A percentile compares a stretch with the other conserved stretches of the same genome.
Evolutionary conservation across 2,329 filamentous ascomycete genomes (phyloP).

Genomic region (Botryotinia calthae): DNA sequence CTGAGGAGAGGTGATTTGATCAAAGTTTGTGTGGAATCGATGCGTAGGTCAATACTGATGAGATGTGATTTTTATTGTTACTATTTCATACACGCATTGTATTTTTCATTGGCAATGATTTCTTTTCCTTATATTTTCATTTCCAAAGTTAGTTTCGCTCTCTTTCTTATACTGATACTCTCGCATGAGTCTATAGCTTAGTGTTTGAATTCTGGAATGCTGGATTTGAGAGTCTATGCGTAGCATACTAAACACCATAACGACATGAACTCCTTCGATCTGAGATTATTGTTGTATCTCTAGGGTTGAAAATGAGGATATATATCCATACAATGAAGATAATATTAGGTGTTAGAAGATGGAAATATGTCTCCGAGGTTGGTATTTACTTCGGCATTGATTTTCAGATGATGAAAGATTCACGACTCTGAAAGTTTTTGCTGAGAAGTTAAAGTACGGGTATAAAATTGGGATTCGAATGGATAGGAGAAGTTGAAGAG

Average conservation of each 20-base stretch:
- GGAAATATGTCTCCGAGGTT: neutral
- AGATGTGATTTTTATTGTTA: neutral
- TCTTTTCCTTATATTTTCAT: neutral
- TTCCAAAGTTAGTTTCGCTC: neutral
- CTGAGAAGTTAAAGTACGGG: neutral
- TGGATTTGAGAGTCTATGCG: neutral
- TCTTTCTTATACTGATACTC: neutral
- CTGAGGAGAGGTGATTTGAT: neutral
- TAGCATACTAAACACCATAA: neutral
- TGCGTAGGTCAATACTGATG: too few species aligned
- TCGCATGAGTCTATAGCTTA: neutral
- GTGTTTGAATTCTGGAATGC: neutral
- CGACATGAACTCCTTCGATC: neutral
- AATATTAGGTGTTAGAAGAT: neutral
- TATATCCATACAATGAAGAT: neutral
- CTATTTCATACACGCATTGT: neutral
- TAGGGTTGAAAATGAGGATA: neutral
- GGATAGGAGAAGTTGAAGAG: neutral
- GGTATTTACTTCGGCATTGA: neutral
- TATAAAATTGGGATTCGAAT: neutral
- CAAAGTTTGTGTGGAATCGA: neutral
- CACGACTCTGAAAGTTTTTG: rapidly evolving
- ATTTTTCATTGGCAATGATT: neutral
- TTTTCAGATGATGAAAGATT: neutral
- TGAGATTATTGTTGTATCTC: neutral